Base-by-base conservation (phyloP, 2,329 filamentous ascomycete genomes). In the Diaporthe eres region DNA sequence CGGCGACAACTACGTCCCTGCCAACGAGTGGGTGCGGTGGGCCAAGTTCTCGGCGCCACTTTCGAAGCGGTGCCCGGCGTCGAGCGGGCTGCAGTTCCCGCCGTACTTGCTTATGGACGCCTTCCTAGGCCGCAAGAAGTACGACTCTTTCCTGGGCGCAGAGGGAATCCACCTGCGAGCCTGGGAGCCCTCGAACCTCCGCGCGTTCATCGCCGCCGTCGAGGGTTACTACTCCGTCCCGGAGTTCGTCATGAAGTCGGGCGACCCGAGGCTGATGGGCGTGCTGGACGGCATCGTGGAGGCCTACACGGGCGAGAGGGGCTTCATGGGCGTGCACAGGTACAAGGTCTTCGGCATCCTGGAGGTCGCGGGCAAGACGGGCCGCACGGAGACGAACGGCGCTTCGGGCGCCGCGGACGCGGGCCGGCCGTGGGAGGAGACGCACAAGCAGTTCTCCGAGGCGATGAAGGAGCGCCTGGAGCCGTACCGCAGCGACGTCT, bases 271-370 rank as follows among this genome's bases (percentile, higher is more conserved):
- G 15, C 82, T 90, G 0, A 87, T 88, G 79, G 89, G 89, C 4
- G 88, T 90, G 0, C 76, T 90, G 1, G 88, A 90, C 74, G 88
- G 88, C 0, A 89, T 90, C 3, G 85, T 90, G 1, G 89, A 90
- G 78, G 88, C 88, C 0, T 90, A 90, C 77, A 87, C 87, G 0
- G 89, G 88, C 0, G 88, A 90, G 77, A 84, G 88, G 28, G 88
- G 89, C 0, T 90, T 90, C 79, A 89, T 90, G 88, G 88, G 89
- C 7, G 87, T 86, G 0, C 88, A 90, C 78, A 82, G 88, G n/a
- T 90, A 90, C 80, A 90, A 90, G 78, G 88, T 90, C 6, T 90
- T 89, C 77, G 89, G 88, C 1, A 87, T 90, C 39, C 85, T 90
- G 0, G 88, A 90, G 75, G 86, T 89, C 19, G 88, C 88, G 1